Base-by-base conservation (phyloP, 129 eudicot genomes). In the Rutidosis leptorrhynchoides region DNA sequence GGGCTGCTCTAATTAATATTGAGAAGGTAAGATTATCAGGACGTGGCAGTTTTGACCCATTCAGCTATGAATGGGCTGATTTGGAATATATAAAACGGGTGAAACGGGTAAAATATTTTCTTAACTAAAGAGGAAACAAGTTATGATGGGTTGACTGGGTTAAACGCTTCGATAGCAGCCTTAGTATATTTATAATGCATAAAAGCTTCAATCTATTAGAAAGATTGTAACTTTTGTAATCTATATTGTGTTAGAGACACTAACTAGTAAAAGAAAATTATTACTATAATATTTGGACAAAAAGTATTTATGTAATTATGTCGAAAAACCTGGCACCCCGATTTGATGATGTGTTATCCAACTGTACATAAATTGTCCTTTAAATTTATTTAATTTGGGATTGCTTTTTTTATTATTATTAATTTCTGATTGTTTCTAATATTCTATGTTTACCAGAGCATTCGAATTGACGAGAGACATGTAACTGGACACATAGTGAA, bases 391-490 rank as follows among this genome's bases (percentile, higher is more conserved):
- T 23, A 54, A 19, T 6, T 68, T 29, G 30, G 28, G 24, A 7
- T 24, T 74, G 12, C 4, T 11, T 43, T 0, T 55, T 45, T 33
- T 9, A 26, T 0, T 65, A 48, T 16, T 69, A n/a, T n/a, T n/a
- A n/a, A n/a, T n/a, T n/a, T 58, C 77, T 80, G 26, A 78, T 49
- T 33, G 15, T 58, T 72, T 66, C 14, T 26, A 43, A 74, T 15
- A 26, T 67, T 77, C 17, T 76, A 19, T 80, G 67, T 78, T 78
- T 62, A 71, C 40, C 83, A 93, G 98, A 86, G 98, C 82, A 85
- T 89, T 70, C 87, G 91, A 52, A 82, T 89, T 76, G 96, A 93
- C 26, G 98, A 93, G 62, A 93, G 98, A 71, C 98, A 88, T 65
- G 75, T 89, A 64, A 77, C 98, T 8, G 98, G 98, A 42, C 82